phyloP scores from a whole-genome alignment of 192 early-diverging fungal genomes.

The Haplosporangium gracile region DNA sequence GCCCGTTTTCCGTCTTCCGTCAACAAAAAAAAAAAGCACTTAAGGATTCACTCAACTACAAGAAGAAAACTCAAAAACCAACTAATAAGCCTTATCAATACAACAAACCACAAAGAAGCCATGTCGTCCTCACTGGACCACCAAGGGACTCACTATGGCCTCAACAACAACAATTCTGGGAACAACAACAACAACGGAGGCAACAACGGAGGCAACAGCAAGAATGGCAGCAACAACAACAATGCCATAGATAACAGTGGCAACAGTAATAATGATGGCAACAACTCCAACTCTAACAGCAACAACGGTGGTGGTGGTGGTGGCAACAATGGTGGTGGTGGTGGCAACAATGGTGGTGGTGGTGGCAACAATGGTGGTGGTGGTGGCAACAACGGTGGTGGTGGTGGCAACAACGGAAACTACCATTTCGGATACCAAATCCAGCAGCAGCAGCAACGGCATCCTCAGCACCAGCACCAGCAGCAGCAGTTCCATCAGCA shows the following conservation, averaged over 20 bases:
- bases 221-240: not conserved
- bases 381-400: conserved; percentile 4
- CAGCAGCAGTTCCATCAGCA: conserved; percentile 6
- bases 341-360: not conserved
- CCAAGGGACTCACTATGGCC: not conserved
- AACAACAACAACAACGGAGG: conserved; percentile 13
- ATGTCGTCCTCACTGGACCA: conserved; percentile 36
- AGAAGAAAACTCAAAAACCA: not conserved
- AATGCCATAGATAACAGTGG: conserved; percentile 3
- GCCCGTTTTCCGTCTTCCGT: not conserved
- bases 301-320: conserved; percentile 10
- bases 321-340: too few species aligned
- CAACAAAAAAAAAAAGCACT: not conserved
- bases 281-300: conserved; percentile 18
- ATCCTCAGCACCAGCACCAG: conserved; percentile 16
- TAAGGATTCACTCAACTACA: not conserved
- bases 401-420: not conserved
- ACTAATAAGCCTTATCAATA: too few species aligned
- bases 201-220: not conserved
- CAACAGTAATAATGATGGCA: conserved; percentile 18
- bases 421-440: conserved; percentile 1
- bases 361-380: conserved; percentile 14
- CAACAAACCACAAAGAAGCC: not conserved
- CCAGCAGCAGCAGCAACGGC: conserved; percentile 1
- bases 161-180: conserved; percentile 3